These are phyloP conservation scores for Cryphonectria radicalis DNA, from an alignment of 2,329 filamentous ascomycete species.

Conservation along the genomic window DNA sequence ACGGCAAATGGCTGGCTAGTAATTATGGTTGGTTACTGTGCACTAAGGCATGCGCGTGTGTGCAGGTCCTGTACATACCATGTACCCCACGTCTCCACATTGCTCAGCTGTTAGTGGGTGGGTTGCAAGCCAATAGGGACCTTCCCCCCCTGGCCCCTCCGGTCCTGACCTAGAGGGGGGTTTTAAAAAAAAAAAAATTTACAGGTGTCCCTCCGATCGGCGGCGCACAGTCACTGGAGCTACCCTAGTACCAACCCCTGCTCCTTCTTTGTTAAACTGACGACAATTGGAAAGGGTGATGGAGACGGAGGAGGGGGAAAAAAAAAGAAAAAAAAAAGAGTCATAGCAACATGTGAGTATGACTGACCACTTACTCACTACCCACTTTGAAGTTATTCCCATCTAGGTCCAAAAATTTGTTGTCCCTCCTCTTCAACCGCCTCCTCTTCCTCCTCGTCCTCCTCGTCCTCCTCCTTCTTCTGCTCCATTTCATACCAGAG, in stretches of 20 bases:
- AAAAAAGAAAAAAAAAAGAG: not conserved
- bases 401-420: not conserved
- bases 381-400: not conserved
- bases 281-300: not conserved
- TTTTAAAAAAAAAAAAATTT: not conserved
- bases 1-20: no score
- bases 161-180: not conserved
- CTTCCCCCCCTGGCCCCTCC: not conserved
- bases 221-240: not conserved
- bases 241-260: not conserved
- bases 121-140: not conserved
- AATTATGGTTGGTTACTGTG: not conserved
- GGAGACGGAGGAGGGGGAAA: no score
- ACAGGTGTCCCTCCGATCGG: conserved; percentile 13
- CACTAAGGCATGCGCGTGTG: no score
- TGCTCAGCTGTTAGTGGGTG: not conserved
- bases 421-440: not conserved
- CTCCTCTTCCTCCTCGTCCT: not conserved
- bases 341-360: not conserved
- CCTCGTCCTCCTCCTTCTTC: not conserved
- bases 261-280: not conserved
- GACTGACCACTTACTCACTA: not conserved
- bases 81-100: conserved; percentile 1
- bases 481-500: not conserved
- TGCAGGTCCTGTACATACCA: not conserved